These are phyloP conservation scores for Zymoseptoria brevis DNA, from an alignment of 2,329 filamentous ascomycete genomes.

Conservation along the genomic window DNA sequence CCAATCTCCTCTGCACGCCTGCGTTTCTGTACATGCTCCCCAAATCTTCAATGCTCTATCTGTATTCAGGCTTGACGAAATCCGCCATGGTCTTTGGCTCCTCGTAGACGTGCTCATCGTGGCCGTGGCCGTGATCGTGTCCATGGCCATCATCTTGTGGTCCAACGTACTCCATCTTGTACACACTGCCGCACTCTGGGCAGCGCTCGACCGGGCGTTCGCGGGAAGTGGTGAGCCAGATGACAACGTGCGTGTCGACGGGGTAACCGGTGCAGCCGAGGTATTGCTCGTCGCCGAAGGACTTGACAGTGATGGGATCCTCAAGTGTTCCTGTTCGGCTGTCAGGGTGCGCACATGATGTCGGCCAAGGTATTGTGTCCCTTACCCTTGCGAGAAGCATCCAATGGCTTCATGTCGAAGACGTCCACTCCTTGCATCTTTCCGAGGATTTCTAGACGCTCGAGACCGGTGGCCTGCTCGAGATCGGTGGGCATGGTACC, in stretches of 20 bases:
- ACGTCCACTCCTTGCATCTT: constrained; percentile 98
- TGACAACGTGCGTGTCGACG: constrained; percentile 80
- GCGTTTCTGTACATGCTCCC: not conserved
- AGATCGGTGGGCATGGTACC: constrained; percentile 88
- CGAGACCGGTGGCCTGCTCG: constrained; percentile 92
- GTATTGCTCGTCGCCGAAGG: constrained; percentile 92
- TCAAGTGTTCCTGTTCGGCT: constrained; percentile 64
- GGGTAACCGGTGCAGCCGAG: constrained; percentile 91
- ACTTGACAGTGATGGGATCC: constrained; percentile 83
- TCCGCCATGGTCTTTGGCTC: constrained; percentile 97
- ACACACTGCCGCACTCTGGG: constrained; percentile 90
- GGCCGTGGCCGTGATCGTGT: constrained; percentile 37
- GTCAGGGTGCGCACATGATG: not conserved
- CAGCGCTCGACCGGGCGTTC: constrained; percentile 90
- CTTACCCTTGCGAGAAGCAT: constrained; percentile 77
- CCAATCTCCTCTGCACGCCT: not conserved
- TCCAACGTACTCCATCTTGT: constrained; percentile 97
- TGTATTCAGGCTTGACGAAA: constrained; percentile 91
- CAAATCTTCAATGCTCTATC: constrained; percentile 44
- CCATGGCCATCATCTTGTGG: constrained; percentile 65
- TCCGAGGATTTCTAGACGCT: constrained; percentile 96
- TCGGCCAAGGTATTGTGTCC: not conserved
- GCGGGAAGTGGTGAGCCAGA: constrained; percentile 84
- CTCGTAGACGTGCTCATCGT: constrained; percentile 50
- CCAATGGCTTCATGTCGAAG: constrained; percentile 96